Evolutionary conservation across 2,329 filamentous ascomycete genomes (phyloP), one percentile per base, ranked within the genome.

Genomic region (Colletotrichum sp.): DNA sequence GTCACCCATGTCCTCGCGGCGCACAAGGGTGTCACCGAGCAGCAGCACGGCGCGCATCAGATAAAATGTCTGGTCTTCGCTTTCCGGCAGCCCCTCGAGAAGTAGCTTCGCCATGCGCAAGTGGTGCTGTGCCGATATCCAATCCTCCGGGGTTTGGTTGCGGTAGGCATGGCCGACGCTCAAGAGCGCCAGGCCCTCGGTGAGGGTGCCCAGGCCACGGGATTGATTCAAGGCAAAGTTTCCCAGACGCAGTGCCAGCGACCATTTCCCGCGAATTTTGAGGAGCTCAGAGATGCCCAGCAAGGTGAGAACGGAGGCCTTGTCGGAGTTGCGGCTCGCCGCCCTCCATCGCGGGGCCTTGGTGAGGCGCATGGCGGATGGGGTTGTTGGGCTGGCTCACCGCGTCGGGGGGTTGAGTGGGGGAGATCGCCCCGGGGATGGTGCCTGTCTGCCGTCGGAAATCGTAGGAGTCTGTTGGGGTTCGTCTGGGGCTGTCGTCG

Each of bases 1-100:
- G 64, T 77, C 76, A 36, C 74, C 76, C n/a, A 66, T 55, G n/a
- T 75, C 75, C 36, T 77, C 75, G n/a, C 72, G 72, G 34, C 77
- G 72, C 18, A 78, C 77, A 21, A 78, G 75, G 36, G 77, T 76
- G 69, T 78, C 77, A 32, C 75, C 77, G n/a, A 78, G 77, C 3
- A 77, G 77, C n/a, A 77, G 26, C n/a, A 76, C 70, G 48, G 75
- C 76, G 55, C 77, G 75, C 75, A 77, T 67, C 26, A 78, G 72
- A 28, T 77, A 78, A 18, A 75, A 76, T 13, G 72, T 77, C 70
- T 73, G 72, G 48, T 77, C 72, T n/a, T 72, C 67, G 55, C 52
- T 70, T 12, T 61, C 21, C 18, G 75, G 77, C 15, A 77, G 72
- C 6, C 72, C 67, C 36, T 73, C 69, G 36, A 78, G 69, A 10